Conservation (phyloP, 306 rosid genomes). For the Vigna radiata region DNA sequence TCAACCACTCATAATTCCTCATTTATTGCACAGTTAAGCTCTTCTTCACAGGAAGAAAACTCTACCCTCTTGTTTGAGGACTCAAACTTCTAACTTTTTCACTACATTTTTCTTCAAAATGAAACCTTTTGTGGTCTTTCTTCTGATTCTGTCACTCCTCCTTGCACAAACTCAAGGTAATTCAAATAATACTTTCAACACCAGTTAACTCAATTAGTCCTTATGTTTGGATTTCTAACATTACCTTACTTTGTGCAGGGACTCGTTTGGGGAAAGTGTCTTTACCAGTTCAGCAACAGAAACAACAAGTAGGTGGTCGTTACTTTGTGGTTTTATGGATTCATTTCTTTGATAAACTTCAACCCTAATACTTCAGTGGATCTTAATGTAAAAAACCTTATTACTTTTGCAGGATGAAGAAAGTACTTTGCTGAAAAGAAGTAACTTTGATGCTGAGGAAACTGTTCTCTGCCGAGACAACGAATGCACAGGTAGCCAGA, state of each 20-base stretch:
- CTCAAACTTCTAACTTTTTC: constrained; percentile 35
- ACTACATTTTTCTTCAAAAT: constrained; percentile 48
- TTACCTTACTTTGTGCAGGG: constrained; percentile 54
- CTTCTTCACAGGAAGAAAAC: constrained; percentile 36
- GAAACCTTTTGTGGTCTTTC: constrained; percentile 59
- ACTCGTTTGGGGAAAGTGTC: constrained; percentile 67
- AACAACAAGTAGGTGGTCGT: constrained; percentile 52
- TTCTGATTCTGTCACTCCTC: constrained; percentile 64
- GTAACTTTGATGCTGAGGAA: constrained; percentile 33
- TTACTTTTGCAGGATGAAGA: constrained; percentile 53
- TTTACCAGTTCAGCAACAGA: constrained; percentile 44
- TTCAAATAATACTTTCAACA: constrained; percentile 5
- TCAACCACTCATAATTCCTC: constrained; percentile 46
- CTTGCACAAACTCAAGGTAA: constrained; percentile 70
- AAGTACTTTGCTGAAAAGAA: constrained; percentile 41
- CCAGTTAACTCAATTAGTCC: constrained; percentile 14
- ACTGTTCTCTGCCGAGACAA: constrained; percentile 52
- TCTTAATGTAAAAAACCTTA: constrained; percentile 11
- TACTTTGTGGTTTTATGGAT: constrained; percentile 25
- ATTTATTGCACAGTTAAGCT: constrained; percentile 35
- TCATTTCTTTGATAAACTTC: background rate
- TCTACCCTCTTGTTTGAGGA: constrained; percentile 22
- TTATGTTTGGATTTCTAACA: constrained; percentile 26
- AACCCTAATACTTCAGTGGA: background rate
- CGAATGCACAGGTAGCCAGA: constrained; percentile 70